These are phyloP conservation scores for Saitozyma sp. DNA, from an alignment of 768 basidiomycete genomes.

Conservation along the genomic window DNA sequence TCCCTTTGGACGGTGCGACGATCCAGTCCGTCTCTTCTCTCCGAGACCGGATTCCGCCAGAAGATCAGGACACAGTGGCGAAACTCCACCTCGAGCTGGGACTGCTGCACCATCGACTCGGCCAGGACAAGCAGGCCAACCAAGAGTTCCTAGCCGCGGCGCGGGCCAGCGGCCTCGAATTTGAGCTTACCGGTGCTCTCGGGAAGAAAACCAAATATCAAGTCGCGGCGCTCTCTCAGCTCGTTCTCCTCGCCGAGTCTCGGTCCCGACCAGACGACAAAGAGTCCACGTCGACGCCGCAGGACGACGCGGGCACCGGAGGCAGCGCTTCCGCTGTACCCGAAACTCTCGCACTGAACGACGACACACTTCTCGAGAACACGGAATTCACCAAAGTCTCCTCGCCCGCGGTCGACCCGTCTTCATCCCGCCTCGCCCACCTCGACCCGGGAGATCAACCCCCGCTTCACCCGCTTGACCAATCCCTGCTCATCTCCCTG, in stretches of 20 bases:
- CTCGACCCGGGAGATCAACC: slow-evolving; percentile 83
- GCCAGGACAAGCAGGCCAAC: slow-evolving; percentile 69
- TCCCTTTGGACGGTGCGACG: slow-evolving; percentile 57
- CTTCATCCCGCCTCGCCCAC: slow-evolving; percentile 61
- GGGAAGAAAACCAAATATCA: slow-evolving; percentile 96
- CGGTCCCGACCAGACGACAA: slow-evolving; percentile 53
- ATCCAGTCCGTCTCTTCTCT: slow-evolving; percentile 39
- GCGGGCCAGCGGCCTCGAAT: slow-evolving; percentile 72
- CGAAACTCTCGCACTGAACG: slow-evolving; percentile 80
- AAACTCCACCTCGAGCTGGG: slow-evolving; percentile 74
- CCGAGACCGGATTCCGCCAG: slow-evolving; percentile 54
- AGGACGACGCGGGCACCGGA: background rate
- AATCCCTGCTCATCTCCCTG: slow-evolving; percentile 84
- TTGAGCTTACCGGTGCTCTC: slow-evolving; percentile 86
- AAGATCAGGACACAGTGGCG: slow-evolving; percentile 67
- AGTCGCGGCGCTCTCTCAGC: slow-evolving; percentile 76
- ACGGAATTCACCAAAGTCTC: slow-evolving; percentile 83
- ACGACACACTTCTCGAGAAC: slow-evolving; percentile 92
- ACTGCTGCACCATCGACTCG: slow-evolving; percentile 71
- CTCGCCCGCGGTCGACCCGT: slow-evolving; percentile 14
- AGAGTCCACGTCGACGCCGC: background rate
- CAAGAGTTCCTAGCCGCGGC: slow-evolving; percentile 77
- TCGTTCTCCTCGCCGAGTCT: slow-evolving; percentile 90
- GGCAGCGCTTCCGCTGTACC: slow-evolving; percentile 47
- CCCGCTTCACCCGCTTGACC: slow-evolving; percentile 85